A percentile compares a stretch with the other conserved stretches of the same genome.
These are phyloP conservation scores for Talaromyces ruber DNA, from an alignment of 495 filamentous ascomycete genomes.

Conservation along the genomic window DNA sequence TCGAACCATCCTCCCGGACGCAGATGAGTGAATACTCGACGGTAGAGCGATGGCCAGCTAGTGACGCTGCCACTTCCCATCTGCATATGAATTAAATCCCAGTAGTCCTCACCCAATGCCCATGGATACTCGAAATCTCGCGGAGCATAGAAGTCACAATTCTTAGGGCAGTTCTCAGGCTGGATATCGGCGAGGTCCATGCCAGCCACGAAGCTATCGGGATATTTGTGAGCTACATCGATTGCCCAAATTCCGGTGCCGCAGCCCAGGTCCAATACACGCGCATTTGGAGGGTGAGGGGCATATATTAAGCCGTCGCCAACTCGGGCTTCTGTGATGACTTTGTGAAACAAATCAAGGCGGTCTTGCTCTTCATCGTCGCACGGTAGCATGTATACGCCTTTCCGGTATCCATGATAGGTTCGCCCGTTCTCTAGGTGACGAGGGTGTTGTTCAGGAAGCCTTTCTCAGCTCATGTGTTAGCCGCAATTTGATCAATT, in stretches of 20 bases:
- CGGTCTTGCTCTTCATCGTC: constrained; percentile 61
- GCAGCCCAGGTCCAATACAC: constrained; percentile 75
- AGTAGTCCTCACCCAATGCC: constrained; percentile 65
- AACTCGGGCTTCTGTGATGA: constrained; percentile 59
- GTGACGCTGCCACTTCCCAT: constrained; percentile 72
- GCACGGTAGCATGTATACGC: constrained; percentile 42
- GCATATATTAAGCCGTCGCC: constrained; percentile 43
- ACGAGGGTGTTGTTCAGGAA: constrained; percentile 22
- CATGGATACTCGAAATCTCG: constrained; percentile 80
- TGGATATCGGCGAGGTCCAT: constrained; percentile 77
- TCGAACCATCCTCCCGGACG: constrained; percentile 76
- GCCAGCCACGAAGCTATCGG: constrained; percentile 55
- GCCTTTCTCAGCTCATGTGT: constrained; percentile 13
- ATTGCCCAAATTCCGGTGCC: constrained; percentile 92
- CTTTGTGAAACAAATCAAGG: constrained; percentile 70
- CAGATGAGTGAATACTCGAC: constrained; percentile 67
- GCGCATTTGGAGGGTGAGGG: constrained; percentile 38
- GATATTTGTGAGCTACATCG: constrained; percentile 67
- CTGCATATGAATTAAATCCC: constrained; percentile 81
- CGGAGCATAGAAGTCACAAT: constrained; percentile 53
- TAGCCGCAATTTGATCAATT: not conserved
- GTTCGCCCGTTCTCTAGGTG: constrained; percentile 39
- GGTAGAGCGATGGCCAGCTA: constrained; percentile 71
- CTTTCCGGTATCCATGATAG: constrained; percentile 41
- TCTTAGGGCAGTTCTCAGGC: constrained; percentile 65